Conservation (phyloP, 2,329 filamentous ascomycete species). For the Dactylellina leptospora region DNA sequence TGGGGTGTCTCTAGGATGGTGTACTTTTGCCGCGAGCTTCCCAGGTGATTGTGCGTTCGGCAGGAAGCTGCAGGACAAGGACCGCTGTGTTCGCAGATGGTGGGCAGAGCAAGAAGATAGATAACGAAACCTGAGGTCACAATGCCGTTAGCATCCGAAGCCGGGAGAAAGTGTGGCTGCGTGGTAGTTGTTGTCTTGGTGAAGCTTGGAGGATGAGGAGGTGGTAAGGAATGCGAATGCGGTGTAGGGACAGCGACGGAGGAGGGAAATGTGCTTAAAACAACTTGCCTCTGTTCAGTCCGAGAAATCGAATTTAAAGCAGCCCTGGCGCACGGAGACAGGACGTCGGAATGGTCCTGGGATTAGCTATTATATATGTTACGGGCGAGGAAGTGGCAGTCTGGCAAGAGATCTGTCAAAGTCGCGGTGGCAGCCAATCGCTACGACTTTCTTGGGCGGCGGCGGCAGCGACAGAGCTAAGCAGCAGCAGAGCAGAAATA, state of each 20-base stretch:
- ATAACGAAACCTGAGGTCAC: slow-evolving; percentile 33
- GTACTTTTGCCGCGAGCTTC: slow-evolving; percentile 38
- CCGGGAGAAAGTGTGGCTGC: not conserved
- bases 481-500: not conserved
- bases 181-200: not conserved
- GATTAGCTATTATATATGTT: slow-evolving; percentile 24
- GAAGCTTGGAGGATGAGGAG: slow-evolving; percentile 1
- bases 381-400: no score
- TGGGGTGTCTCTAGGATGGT: not conserved
- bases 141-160: slow-evolving; percentile 44
- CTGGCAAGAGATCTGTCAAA: slow-evolving; percentile 53
- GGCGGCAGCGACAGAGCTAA: slow-evolving; percentile 1
- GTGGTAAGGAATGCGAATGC: slow-evolving; percentile 9
- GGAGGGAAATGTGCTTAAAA: slow-evolving; percentile 26
- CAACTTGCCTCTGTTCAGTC: slow-evolving; percentile 10
- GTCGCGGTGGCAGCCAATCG: slow-evolving; percentile 30
- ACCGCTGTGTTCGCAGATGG: slow-evolving; percentile 15
- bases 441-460: slow-evolving; percentile 31
- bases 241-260: not conserved
- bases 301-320: not conserved
- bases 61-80: slow-evolving; percentile 38
- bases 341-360: not conserved
- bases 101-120: not conserved
- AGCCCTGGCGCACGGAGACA: not conserved
- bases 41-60: slow-evolving; percentile 16